A percentile compares a stretch with the other conserved stretches of the same genome.
Evolutionary conservation across 2,329 filamentous ascomycete species (phyloP).

Genomic region (Epichloe scottii): DNA sequence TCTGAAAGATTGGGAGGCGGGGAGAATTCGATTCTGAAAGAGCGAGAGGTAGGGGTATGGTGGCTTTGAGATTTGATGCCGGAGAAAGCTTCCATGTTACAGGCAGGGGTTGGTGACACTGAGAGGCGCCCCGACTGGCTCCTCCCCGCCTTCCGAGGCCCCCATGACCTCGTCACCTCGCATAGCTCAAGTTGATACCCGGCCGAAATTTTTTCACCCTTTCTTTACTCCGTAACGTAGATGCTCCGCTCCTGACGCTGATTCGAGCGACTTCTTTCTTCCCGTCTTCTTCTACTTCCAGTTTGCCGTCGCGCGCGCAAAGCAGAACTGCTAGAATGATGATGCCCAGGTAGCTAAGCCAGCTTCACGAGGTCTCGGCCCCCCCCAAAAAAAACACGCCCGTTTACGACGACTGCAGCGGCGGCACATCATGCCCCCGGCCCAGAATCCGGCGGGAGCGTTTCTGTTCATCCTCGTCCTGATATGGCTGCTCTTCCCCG

Average conservation of each 20-base stretch:
- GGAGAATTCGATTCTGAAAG: not conserved
- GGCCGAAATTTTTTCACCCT: not conserved
- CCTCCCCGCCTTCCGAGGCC: not conserved
- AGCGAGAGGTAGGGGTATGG: not conserved
- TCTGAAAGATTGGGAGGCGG: not conserved
- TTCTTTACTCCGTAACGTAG: not conserved
- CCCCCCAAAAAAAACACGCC: not conserved
- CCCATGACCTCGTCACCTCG: not conserved
- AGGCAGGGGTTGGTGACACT: too few species aligned
- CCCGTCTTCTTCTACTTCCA: not conserved
- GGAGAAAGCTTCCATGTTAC: too few species aligned
- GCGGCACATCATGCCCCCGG: slow-evolving; percentile 27
- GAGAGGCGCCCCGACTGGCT: too few species aligned
- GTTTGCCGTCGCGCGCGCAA: not conserved
- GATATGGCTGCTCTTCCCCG: slow-evolving; percentile 27
- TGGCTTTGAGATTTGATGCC: not conserved
- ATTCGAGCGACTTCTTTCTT: not conserved
- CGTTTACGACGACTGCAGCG: slow-evolving; percentile 3
- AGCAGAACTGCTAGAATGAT: slow-evolving; percentile 7
- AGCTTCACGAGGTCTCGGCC: slow-evolving; percentile 2
- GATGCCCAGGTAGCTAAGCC: slow-evolving; percentile 5
- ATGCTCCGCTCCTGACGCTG: not conserved
- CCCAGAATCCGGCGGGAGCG: slow-evolving; percentile 27
- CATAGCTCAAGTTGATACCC: not conserved
- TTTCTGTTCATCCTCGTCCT: slow-evolving; percentile 21